Base-by-base conservation (phyloP, 1,139 yeast genomes). In the Hemisphaericaspora lyxosophila region DNA sequence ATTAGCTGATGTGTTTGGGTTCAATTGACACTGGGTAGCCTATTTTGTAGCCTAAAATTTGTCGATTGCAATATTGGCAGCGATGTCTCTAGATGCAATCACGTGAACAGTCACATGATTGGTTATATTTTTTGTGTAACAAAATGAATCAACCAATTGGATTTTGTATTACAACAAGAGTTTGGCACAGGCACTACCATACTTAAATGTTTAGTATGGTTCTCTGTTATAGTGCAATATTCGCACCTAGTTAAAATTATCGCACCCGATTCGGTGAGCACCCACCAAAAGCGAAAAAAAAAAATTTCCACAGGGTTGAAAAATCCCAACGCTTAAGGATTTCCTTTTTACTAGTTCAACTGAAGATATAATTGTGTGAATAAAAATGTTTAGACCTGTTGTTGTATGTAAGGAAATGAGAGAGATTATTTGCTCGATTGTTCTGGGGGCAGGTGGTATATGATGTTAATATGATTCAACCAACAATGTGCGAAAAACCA, bases 371-470 rank as follows among this genome's bases (percentile, higher is more conserved):
- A 20, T 30, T 22, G 24, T 14, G 5, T 30, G 32, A 30, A 22
- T 18, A 42, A 57, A 45, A 51, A 67, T 66, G 73, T 64, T 67
- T 52, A 68, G 70, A 66, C 70, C 64, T 55, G 60, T 71, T 53
- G 62, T 64, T 57, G 72, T 47, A 47, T 45, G 51, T 47, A 36
- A 15, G 16, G 35, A 25, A 19, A 20, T 4, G 7, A 16, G 14
- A 8, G 7, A 11, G 7, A 20, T 20, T 8, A 11, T 11, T 20
- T 20, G 11, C 11, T 3, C 3, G 11, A 20, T 3, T 20, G 7
- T 20, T 8, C 11, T 20, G 11, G n/a, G n/a, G n/a, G n/a, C 4
- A 20, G 7, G 23, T 8, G 23, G 23, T 8, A 20, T 20, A 20
- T 20, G 23, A n/a, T 17, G 17, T 19, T 3, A n/a, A 17, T 11